Conservation (phyloP, 495 filamentous ascomycete genomes). For the Trichoderma gamsii region DNA sequence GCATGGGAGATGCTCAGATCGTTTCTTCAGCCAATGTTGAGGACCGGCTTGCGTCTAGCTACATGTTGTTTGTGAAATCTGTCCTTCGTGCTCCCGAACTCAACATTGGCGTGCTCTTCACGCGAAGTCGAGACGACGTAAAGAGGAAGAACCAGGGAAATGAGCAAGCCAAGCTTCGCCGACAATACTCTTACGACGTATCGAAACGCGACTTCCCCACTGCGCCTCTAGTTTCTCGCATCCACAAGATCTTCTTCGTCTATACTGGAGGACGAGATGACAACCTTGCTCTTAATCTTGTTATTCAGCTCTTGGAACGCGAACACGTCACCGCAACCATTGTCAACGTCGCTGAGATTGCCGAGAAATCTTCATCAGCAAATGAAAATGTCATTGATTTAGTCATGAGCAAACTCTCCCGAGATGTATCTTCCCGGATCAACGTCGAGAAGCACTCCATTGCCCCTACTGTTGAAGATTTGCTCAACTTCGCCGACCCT, state of each 20-base stretch:
- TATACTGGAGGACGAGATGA: constrained; percentile 86
- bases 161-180: constrained; percentile 33
- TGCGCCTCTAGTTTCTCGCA: constrained; percentile 52
- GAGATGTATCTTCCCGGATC: background rate
- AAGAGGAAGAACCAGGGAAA: constrained; percentile 29
- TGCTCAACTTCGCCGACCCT: constrained; percentile 1
- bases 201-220: constrained; percentile 39
- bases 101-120: constrained; percentile 76
- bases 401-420: background rate
- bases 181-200: constrained; percentile 52
- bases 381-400: background rate
- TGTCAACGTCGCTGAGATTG: constrained; percentile 38
- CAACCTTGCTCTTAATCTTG: constrained; percentile 68
- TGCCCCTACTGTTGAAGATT: background rate
- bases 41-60: constrained; percentile 51
- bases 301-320: constrained; percentile 74
- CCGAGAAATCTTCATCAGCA: background rate
- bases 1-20: constrained; percentile 55
- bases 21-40: constrained; percentile 32
- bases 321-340: constrained; percentile 69
- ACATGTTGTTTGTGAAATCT: constrained; percentile 53
- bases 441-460: background rate
- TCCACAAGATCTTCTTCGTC: constrained; percentile 81
- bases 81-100: constrained; percentile 55
- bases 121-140: constrained; percentile 60